Conservation (phyloP, 2,329 filamentous ascomycete species). For the Macrophomina phaseolina region DNA sequence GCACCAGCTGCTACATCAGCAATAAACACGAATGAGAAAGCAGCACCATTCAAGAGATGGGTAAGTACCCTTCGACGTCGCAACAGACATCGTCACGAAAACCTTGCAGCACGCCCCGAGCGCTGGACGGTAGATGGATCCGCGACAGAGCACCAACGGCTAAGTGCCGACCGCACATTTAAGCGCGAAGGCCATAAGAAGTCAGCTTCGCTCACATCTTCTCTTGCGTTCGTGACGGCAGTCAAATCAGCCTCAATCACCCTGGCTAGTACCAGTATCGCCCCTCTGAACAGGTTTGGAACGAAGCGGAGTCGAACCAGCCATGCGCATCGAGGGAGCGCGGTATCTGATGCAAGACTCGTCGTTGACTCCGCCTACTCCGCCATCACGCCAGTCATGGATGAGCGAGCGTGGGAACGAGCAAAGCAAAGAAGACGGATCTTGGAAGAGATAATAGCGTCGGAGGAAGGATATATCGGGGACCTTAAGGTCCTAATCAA, state of each 20-base stretch:
- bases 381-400: constrained; percentile 50
- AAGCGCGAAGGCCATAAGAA: constrained; percentile 44
- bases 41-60: constrained; percentile 71
- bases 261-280: constrained; percentile 72
- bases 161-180: not conserved
- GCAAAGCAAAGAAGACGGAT: constrained; percentile 78
- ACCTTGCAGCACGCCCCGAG: constrained; percentile 41
- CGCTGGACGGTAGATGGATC: constrained; percentile 43
- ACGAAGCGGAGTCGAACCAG: constrained; percentile 47
- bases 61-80: constrained; percentile 71
- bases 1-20: not conserved
- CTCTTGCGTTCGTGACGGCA: constrained; percentile 78
- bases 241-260: constrained; percentile 84
- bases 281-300: constrained; percentile 64
- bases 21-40: not conserved
- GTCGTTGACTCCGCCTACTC: constrained; percentile 63
- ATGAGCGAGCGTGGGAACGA: constrained; percentile 73
- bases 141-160: not conserved
- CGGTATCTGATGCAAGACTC: constrained; percentile 64
- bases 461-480: constrained; percentile 86
- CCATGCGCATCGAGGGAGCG: constrained; percentile 65
- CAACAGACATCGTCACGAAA: constrained; percentile 47
- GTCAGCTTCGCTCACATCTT: constrained; percentile 69
- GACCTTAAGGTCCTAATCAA: constrained; percentile 87
- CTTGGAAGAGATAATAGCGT: constrained; percentile 82